Evolutionary conservation across 2,329 filamentous ascomycete genomes (phyloP), one percentile per base, ranked within the genome.

Genomic region (Parasarocladium wereldwijsianum): DNA sequence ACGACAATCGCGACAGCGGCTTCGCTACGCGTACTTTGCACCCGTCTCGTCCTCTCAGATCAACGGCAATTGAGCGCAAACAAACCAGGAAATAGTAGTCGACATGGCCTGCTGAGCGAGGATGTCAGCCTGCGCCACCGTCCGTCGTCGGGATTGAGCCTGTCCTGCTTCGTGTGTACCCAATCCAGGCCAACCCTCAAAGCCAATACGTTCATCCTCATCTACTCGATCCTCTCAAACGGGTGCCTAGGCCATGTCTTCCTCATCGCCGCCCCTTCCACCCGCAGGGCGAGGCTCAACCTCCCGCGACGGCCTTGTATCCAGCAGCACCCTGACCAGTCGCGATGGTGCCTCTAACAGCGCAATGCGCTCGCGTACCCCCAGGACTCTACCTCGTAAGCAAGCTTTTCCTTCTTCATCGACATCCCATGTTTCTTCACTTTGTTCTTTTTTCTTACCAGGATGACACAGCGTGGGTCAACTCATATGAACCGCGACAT

Each of bases 381-480:
- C 39, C n/a, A 32, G 38, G 15, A 41, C 40, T 12, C 36, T 54
- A 15, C 50, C 50, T 25, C 44, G 46, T 54, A 39, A 31, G 45
- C 14, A 15, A 16, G 23, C n/a, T 16, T 13, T 21, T 35, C 24
- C 40, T 17, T 17, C 21, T 12, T 31, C 18, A 21, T 12, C 12
- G 17, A 17, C 17, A 8, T 5, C 17, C 26, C 4, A 21, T 29
- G 26, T 14, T 29, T 22, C 17, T 29, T 15, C 17, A n/a, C 6
- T 22, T 20, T 12, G 7, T 14, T 24, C 5, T 24, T 21, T 13
- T 29, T 38, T 39, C 41, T 30, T 18, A 17, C 16, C 26, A 8
- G 17, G 5, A 18, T 24, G 7, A 30, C 29, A 34, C 36, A 64
- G 62, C 62, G 21, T 66, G 62, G 62, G 62, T 66, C 34, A 54